Evolutionary conservation across 495 filamentous ascomycete genomes (phyloP), one percentile per base, ranked within the genome.

Genomic region (Talaromyces nanjingensis): DNA sequence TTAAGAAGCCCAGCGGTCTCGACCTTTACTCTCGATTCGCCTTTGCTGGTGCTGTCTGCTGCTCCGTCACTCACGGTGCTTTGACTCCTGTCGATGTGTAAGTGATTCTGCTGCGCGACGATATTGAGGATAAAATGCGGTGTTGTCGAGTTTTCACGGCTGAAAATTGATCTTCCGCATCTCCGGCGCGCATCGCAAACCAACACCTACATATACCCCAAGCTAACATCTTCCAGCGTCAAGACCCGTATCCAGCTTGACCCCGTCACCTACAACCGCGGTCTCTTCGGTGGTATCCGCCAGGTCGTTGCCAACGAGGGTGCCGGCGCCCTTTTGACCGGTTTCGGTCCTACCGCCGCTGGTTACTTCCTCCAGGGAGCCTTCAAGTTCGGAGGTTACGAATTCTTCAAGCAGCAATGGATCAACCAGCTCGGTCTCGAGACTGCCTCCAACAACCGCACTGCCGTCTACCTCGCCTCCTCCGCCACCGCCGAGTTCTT

Each of bases 11-110:
- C 63, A 78, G 71, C 62, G 86, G 84, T 52, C 63, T 84, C 65
- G 73, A 73, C 58, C 84, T 91, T 63, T 91, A 92, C 81, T 86
- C 88, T 65, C 80, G 91, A 74, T 96, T 96, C 82, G 91, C 93
- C 75, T 89, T 96, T 71, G 92, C 92, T 66, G 92, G 92, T 76
- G 92, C 92, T 68, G 81, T 96, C 79, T 96, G 92, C 87, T 97
- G 92, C 77, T 91, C 90, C 71, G 82, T 97, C 79, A 97, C 92
- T 69, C 92, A 97, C 83, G 92, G 92, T 71, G 87, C 84, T 71
- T 84, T 96, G 74, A 97, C 92, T 63, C 92, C 92, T 69, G 90
- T 97, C 72, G 92, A 97, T 88, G 92, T 97, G 92, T 97, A 91
- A 81, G 92, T 88, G 31, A 37, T 12, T 63, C 61, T 56, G 31